A percentile compares a stretch with the other conserved stretches of the same genome.
Evolutionary conservation across 2,329 filamentous ascomycete genomes (phyloP).

Genomic region (Fusarium nelsonii): DNA sequence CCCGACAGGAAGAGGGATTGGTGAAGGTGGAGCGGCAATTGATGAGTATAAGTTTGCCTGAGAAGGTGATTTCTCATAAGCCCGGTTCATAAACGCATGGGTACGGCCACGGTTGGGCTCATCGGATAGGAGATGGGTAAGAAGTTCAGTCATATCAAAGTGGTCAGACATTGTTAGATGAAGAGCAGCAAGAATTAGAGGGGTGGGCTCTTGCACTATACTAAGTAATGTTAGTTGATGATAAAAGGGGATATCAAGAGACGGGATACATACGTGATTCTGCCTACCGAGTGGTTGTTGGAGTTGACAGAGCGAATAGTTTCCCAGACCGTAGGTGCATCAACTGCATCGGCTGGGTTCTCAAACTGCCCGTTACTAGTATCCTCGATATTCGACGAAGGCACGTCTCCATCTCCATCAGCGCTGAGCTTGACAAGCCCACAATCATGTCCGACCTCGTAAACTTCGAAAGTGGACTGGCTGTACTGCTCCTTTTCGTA

Average conservation of each 20-base stretch:
- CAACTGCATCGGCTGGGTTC: slow-evolving; percentile 50
- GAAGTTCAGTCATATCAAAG: slow-evolving; percentile 74
- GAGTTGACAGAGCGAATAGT: slow-evolving; percentile 56
- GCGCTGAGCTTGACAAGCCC: slow-evolving; percentile 51
- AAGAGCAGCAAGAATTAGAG: slow-evolving; percentile 69
- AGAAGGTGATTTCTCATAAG: slow-evolving; percentile 54
- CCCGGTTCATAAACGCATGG: slow-evolving; percentile 63
- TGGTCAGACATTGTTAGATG: slow-evolving; percentile 68
- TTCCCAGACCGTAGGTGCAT: slow-evolving; percentile 58
- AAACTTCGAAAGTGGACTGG: slow-evolving; percentile 68
- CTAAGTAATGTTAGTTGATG: slow-evolving; percentile 48
- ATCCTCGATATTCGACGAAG: slow-evolving; percentile 44
- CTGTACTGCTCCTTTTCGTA: slow-evolving; percentile 56
- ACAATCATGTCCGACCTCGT: slow-evolving; percentile 65
- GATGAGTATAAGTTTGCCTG: slow-evolving; percentile 31
- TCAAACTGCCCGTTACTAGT: slow-evolving; percentile 45
- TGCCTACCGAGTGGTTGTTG: slow-evolving; percentile 61
- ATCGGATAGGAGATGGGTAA: slow-evolving; percentile 66
- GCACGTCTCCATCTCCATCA: slow-evolving; percentile 46
- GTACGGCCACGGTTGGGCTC: slow-evolving; percentile 58
- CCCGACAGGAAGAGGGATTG: slow-evolving; percentile 18
- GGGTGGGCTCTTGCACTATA: slow-evolving; percentile 71
- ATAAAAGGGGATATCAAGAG: background rate
- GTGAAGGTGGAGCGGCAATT: slow-evolving; percentile 25
- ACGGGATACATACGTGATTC: slow-evolving; percentile 64